These are phyloP conservation scores for Benincasa hispida DNA, from an alignment of 306 rosid genomes.

Conservation along the genomic window DNA sequence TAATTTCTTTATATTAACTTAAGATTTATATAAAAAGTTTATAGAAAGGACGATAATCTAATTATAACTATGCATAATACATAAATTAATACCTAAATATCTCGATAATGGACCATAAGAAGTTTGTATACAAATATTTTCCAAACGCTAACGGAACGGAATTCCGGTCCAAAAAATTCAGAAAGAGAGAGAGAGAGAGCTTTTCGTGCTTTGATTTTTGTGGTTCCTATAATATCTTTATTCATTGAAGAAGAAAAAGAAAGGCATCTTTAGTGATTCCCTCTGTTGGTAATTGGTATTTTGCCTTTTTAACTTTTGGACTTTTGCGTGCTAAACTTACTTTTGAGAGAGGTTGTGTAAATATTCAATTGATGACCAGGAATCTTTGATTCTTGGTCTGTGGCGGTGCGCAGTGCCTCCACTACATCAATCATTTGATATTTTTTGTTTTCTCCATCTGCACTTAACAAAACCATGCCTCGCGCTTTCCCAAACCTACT, in stretches of 20 bases:
- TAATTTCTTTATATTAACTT: no score
- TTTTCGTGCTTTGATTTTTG: background rate
- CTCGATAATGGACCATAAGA: no score
- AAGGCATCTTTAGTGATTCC: constrained; percentile 1
- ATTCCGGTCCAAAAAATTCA: background rate
- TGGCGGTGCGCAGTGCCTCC: background rate
- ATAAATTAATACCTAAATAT: no score
- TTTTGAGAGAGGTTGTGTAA: background rate
- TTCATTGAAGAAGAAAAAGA: background rate
- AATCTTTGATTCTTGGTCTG: background rate
- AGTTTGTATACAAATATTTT: no score
- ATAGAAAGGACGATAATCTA: no score
- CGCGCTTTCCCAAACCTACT: no score
- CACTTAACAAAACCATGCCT: no score
- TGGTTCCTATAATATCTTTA: background rate
- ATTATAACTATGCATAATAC: no score
- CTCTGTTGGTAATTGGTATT: background rate
- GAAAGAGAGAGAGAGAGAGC: background rate
- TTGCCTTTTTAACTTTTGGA: background rate
- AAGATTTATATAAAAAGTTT: no score
- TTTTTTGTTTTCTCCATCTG: no score
- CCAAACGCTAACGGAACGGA: background rate
- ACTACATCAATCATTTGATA: no score
- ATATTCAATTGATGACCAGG: constrained; percentile 4
- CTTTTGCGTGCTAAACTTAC: background rate